Base-by-base conservation (phyloP, 2,329 filamentous ascomycete species). In the Colletotrichum shisoi region DNA sequence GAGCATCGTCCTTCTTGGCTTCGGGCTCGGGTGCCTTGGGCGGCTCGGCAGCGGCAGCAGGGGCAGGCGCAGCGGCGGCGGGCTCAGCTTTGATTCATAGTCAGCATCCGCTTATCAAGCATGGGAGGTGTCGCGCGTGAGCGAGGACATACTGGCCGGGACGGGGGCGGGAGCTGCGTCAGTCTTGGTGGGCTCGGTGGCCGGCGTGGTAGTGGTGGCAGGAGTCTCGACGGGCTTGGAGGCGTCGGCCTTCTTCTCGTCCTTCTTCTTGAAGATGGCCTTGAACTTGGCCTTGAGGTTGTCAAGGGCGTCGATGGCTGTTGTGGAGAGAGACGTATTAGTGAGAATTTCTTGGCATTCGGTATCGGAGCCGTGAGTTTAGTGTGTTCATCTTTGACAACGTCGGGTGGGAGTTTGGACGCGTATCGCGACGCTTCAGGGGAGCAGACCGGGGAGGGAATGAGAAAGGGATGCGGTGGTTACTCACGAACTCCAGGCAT, bases 241-340 rank as follows among this genome's bases (percentile, higher is more conserved):
- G 49, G 76, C 71, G 62, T 76, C 76, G n/a, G 74, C 68, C 72
- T 77, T 77, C 71, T 80, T 76, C 52, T 77, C 73, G 48, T 68
- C 60, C 77, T 79, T 82, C 76, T 82, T 84, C 77, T 82, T 83
- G 79, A 85, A 83, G 76, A 79, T 76, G 70, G 78, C 77, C 80
- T 82, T 84, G 74, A 87, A 74, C 82, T 85, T 86, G 73, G 76
- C 79, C 82, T 84, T 85, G 71, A 87, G 71, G 77, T 85, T 85
- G 74, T 83, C 82, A 68, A 87, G 77, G 40, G 84, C 82, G 70
- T 81, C 77, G 57, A 79, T 76, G 62, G 84, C 84, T 86, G 70
- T 39, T 52, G 54, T 21, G 49, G 44, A 37, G 57, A 21, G 62
- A 74, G 45, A 34, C 53, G 44, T 54, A 56, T 68, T 51, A 68